Evolutionary conservation across 768 basidiomycete genomes (phyloP), one percentile per base, ranked within the genome.

Genomic region (Boletus pseudo-olivaceus): DNA sequence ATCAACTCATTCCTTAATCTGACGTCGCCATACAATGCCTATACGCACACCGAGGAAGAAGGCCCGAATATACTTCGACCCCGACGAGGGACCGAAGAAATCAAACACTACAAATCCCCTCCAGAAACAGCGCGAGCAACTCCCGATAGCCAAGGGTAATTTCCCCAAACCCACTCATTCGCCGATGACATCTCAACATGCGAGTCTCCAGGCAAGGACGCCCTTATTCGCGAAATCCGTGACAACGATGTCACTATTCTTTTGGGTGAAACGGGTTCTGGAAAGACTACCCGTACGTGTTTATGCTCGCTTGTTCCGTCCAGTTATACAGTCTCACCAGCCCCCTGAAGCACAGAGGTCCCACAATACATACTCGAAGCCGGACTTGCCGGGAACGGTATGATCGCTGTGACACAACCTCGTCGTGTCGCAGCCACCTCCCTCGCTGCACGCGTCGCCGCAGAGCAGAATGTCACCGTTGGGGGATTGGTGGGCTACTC

Each of bases 221-320:
- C 85, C 29, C 78, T 96, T 29, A 72, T 93, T 29, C 77, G 82
- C 53, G 86, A 86, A 68, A 85, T 96, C 48, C 71, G 73, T 30
- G 79, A 83, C 58, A 87, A 91, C 75, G 88, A 93, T 67, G 87
- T 93, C 7, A 90, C 87, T 1, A 84, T 98, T 41, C 81, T 99
- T 9, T 80, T 99, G 2, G 97, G 95, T 37, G 97, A 99, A 73
- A 98, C 97, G 0, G 97, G 97, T 12, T 97, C 94, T 19, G 97
- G 97, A 58, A 99, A 99, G 75, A 96, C 96, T 0, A 99, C 97
- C 46, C 96, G 96, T 96, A 71, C 64, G 93, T 85, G 47, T 43
- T n/a, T 32, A 37, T 51, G 6, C 23, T 48, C 37, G 14, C 15
- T 11, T 4, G 2, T 47, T 26, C 33, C 50, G 45, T 49, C 33